Evolutionary conservation across 1,284 basidiomycete genomes (phyloP), one percentile per base, ranked within the genome.

Genomic region (Earliella scabrosa): DNA sequence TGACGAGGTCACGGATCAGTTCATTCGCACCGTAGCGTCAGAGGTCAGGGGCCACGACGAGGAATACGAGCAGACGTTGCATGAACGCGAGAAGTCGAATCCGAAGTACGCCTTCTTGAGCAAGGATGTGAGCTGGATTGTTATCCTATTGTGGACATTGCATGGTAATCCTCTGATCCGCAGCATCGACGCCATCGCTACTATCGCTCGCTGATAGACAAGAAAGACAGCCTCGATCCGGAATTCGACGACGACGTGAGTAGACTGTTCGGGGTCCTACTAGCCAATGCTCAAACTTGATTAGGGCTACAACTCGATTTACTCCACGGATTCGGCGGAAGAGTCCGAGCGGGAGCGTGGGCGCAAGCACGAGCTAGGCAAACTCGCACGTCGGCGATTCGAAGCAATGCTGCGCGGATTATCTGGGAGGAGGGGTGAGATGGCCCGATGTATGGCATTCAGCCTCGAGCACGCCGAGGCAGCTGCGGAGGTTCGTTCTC

Each of bases 371-470:
- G 78, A 78, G 24, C 79, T 99, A 0, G 93, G 94, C 1, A 84
- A 79, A 65, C 74, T 93, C 14, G 92, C 95, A 13, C 82, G 88
- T 34, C 85, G 83, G 50, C 81, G 95, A 34, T 94, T 99, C 63
- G 91, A 95, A 71, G 86, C 87, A 0, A 95, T 98, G 88, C 80
- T 99, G 27, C 85, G 97, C 18, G 85, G 84, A 5, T 76, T 99
- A 65, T 90, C 87, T 13, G 93, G 94, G 3, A 90, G 91, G 63
- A 79, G 95, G 52, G 94, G 92, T 9, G 93, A 97, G 69, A 87
- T 99, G 36, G 97, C 94, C 20, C 82, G 94, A 20, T 93, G 92
- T 58, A 99, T 98, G 95, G 85, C 91, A 13, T 98, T 98, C 69
- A 94, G 95, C 54, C 78, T 99, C 45, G 93, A 96, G 69, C 93